Conservation (phyloP, 2,329 filamentous ascomycete species). For the Penicillium sp. region DNA sequence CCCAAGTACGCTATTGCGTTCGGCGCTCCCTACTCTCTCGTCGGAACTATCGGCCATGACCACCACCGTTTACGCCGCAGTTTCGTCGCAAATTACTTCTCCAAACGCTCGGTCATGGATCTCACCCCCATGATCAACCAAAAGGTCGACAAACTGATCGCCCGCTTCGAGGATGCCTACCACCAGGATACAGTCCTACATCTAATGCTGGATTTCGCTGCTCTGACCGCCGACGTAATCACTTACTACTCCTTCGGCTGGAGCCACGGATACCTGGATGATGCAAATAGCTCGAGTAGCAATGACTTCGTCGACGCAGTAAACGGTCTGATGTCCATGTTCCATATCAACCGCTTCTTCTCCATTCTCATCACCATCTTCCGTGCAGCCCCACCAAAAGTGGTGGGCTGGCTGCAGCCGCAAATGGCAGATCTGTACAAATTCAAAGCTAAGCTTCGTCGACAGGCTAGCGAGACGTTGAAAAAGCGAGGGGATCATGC, state of each 20-base stretch:
- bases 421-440: slow-evolving; percentile 21
- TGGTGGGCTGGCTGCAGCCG: slow-evolving; percentile 21
- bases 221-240: slow-evolving; percentile 38
- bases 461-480: slow-evolving; percentile 15
- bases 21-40: slow-evolving; percentile 18
- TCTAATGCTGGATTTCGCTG: slow-evolving; percentile 27
- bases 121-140: slow-evolving; percentile 41
- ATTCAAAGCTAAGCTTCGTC: slow-evolving; percentile 16
- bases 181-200: slow-evolving; percentile 15
- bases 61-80: slow-evolving; percentile 44
- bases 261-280: slow-evolving; percentile 31
- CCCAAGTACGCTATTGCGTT: slow-evolving; percentile 17
- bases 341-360: slow-evolving; percentile 28
- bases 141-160: slow-evolving; percentile 32
- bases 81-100: slow-evolving; percentile 47
- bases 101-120: slow-evolving; percentile 36
- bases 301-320: slow-evolving; percentile 26
- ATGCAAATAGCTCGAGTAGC: slow-evolving; percentile 22
- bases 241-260: slow-evolving; percentile 40
- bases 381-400: slow-evolving; percentile 19
- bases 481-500: slow-evolving; percentile 4
- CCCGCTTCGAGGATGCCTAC: slow-evolving; percentile 22
- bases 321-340: slow-evolving; percentile 24
- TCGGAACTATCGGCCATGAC: slow-evolving; percentile 40
- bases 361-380: slow-evolving; percentile 29